A percentile compares a stretch with the other conserved stretches of the same genome.
Conservation (phyloP, 345 rosid species). For the Populus pruinosa region DNA sequence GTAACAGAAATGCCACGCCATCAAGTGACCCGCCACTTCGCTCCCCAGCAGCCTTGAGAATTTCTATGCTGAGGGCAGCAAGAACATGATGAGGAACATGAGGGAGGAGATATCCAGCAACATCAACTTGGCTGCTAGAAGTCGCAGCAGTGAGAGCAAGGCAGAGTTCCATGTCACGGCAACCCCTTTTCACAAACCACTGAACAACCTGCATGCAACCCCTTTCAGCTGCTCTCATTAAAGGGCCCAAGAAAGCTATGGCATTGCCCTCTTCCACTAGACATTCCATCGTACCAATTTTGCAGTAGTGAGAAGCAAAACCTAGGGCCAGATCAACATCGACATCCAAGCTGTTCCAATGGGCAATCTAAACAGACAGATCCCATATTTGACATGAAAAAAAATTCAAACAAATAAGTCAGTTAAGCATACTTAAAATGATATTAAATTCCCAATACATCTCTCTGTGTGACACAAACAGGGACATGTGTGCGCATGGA, state of each 20-base stretch:
- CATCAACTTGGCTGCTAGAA: constrained; percentile 80
- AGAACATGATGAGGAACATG: constrained; percentile 84
- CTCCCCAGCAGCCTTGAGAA: constrained; percentile 94
- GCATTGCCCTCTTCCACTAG: constrained; percentile 97
- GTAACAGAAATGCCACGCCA: constrained; percentile 88
- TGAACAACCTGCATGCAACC: constrained; percentile 93
- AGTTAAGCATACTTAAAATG: neutral
- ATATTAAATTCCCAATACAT: neutral
- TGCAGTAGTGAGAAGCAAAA: constrained; percentile 89
- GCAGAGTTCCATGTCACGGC: constrained; percentile 93
- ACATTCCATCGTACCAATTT: constrained; percentile 94
- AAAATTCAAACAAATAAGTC: constrained; percentile 1
- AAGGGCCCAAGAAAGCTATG: constrained; percentile 81
- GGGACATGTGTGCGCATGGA: neutral
- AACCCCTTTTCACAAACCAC: constrained; percentile 90
- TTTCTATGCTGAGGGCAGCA: constrained; percentile 85
- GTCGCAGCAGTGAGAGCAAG: constrained; percentile 95
- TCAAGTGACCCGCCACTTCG: constrained; percentile 84
- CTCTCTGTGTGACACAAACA: neutral
- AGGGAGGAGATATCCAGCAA: constrained; percentile 86
- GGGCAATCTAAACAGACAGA: constrained; percentile 65
- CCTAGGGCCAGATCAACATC: constrained; percentile 94
- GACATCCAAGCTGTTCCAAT: constrained; percentile 94
- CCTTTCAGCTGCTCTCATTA: constrained; percentile 96
- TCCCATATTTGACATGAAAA: constrained; percentile 1